A percentile compares a stretch with the other conserved stretches of the same genome.
Conservation (phyloP, 2,329 filamentous ascomycete genomes). For the Cercospora sp. region DNA sequence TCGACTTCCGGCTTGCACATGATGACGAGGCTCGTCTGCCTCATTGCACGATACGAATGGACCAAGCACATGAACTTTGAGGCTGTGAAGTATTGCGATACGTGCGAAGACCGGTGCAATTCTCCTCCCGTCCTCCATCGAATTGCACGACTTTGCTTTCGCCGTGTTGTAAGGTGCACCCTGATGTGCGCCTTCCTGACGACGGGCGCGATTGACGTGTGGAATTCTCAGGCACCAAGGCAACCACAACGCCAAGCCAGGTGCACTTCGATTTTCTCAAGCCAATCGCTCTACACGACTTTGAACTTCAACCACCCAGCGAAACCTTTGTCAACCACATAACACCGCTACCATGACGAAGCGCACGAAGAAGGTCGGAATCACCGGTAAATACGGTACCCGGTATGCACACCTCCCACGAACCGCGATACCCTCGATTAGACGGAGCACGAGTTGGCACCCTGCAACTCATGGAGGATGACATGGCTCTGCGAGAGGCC, state of each 20-base stretch:
- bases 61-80: not conserved
- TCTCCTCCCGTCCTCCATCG: not conserved
- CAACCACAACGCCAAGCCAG: not conserved
- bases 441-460: conserved; percentile 15
- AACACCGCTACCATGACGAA: conserved; percentile 74
- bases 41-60: not conserved
- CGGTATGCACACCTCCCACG: conserved; percentile 61
- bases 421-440: conserved; percentile 4
- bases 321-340: conserved; percentile 26
- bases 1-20: conserved; percentile 10
- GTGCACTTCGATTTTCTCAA: conserved; percentile 9
- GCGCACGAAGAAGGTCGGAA: conserved; percentile 97
- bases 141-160: not conserved
- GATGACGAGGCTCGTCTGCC: conserved; percentile 9
- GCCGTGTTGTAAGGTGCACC: not conserved
- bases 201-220: not conserved
- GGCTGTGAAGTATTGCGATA: not conserved
- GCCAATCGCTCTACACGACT: conserved; percentile 7
- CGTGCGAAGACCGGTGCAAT: not conserved
- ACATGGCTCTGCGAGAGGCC: conserved; percentile 4
- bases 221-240: conserved; percentile 1
- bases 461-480: not conserved
- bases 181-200: not conserved
- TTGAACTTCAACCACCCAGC: conserved; percentile 18
- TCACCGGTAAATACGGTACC: conserved; percentile 98